Conservation (phyloP, 1,284 basidiomycete species). For the Erythrobasidium hasegawianum region DNA sequence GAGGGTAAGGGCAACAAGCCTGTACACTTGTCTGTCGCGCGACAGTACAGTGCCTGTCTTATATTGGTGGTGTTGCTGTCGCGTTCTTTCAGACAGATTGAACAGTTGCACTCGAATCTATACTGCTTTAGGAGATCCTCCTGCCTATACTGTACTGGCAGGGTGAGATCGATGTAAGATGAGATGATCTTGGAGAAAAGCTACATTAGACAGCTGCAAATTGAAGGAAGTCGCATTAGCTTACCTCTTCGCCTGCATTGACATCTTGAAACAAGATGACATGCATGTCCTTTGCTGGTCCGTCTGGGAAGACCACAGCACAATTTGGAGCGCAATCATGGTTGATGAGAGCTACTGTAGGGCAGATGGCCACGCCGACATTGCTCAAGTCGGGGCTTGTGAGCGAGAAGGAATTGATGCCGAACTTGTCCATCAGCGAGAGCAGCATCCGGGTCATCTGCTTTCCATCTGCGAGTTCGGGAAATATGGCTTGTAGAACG, state of each 20-base stretch:
- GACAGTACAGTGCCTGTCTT: no score
- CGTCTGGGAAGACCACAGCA: slow-evolving; percentile 77
- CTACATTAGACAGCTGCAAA: no score
- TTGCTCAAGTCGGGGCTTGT: slow-evolving; percentile 69
- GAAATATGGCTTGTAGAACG: slow-evolving; percentile 69
- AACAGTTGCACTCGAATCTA: slow-evolving; percentile 70
- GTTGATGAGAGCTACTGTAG: slow-evolving; percentile 74
- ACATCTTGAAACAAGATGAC: slow-evolving; percentile 68
- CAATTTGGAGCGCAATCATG: slow-evolving; percentile 89
- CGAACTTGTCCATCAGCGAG: slow-evolving; percentile 58
- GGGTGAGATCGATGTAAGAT: slow-evolving; percentile 79
- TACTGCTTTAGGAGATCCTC: slow-evolving; percentile 67
- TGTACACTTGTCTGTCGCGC: slow-evolving; percentile 35
- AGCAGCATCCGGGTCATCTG: slow-evolving; percentile 7
- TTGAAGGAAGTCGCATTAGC: no score
- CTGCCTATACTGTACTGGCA: slow-evolving; percentile 61
- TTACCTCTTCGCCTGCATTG: slow-evolving; percentile 64
- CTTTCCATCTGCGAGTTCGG: slow-evolving; percentile 53
- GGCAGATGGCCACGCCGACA: slow-evolving; percentile 74
- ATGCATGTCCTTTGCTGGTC: slow-evolving; percentile 58
- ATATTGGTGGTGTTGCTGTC: not conserved
- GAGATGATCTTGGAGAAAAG: slow-evolving; percentile 52
- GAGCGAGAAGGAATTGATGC: slow-evolving; percentile 80
- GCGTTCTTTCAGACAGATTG: slow-evolving; percentile 54
- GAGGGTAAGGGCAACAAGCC: slow-evolving; percentile 51